Evolutionary conservation across 495 filamentous ascomycete genomes (phyloP), one percentile per base, ranked within the genome.

Genomic region (Penicillium maclennaniae): DNA sequence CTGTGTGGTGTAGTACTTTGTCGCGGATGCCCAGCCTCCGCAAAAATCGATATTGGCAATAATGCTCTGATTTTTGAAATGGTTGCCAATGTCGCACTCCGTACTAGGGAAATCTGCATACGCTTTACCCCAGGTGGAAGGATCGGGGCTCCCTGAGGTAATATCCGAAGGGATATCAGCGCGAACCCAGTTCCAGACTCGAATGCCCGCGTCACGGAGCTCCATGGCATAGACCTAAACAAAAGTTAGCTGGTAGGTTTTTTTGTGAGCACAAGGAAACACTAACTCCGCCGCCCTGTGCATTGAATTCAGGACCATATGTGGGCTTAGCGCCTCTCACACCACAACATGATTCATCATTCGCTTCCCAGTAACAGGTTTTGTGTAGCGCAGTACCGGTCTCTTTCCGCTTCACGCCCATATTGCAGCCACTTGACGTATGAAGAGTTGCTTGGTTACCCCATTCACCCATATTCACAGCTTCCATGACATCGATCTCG

Each of bases 401-500:
- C 39, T 75, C 56, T 40, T 74, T 74, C 26, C 73, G 59, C 53
- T 70, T 58, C 48, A 61, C 65, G 40, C 69, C 53, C 69, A 73
- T 72, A 8, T 61, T 68, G 58, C 70, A 75, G 7, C 62, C 62
- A 4, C 55, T 50, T 5, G 49, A 54, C 15, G 71, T 69, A 44
- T 75, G 71, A 10, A 75, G 55, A 3, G 72, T 73, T 49, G 67
- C 61, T 36, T 64, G 49, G 39, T 60, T 64, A 14, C 72, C 72
- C 20, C 59, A 50, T 0, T 61, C 67, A 5, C 60, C 69, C 15
- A 58, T 55, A 37, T 75, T 75, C 20, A 65, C 62, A 1, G 61
- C 54, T 47, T 74, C 72, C 38, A 75, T 55, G 17, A 74, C 56
- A 49, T 75, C 71, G 16, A 75, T 75, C 39, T 75, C 72, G 15